phyloP scores from a whole-genome alignment of 768 basidiomycete genomes.

The Cubamyces sp. region DNA sequence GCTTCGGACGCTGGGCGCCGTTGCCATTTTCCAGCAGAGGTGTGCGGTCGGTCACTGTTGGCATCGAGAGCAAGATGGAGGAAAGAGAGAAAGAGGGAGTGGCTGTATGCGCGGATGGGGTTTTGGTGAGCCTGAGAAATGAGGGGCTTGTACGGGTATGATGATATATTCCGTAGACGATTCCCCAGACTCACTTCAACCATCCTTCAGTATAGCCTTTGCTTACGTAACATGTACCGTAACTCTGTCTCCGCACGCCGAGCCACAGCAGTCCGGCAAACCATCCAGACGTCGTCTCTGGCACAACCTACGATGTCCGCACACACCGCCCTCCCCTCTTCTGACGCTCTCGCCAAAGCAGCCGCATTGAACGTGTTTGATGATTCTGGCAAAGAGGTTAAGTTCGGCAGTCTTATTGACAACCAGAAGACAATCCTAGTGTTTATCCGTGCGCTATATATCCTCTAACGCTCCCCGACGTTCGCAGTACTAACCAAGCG shows the following conservation, averaged over 20 bases:
- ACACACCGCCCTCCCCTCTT: constrained; percentile 7
- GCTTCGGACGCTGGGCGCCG: constrained; percentile 24
- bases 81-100: constrained; percentile 7
- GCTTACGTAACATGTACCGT: constrained; percentile 8
- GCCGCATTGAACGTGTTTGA: constrained; percentile 43
- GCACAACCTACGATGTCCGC: constrained; percentile 1
- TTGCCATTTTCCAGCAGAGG: constrained; percentile 53
- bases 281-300: background rate
- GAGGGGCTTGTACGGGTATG: background rate
- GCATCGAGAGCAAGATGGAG: constrained; percentile 13
- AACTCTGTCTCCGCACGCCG: background rate
- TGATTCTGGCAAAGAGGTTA: constrained; percentile 46
- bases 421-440: constrained; percentile 59
- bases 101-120: background rate
- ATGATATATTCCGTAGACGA: background rate
- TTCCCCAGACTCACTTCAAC: background rate
- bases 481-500: background rate
- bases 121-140: background rate
- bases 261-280: background rate
- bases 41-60: constrained; percentile 45
- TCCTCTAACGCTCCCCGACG: background rate
- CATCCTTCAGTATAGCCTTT: background rate
- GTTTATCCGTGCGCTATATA: constrained; percentile 53
- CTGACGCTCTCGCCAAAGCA: constrained; percentile 41
- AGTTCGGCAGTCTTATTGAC: constrained; percentile 56